Conservation (phyloP, 371 early-diverging fungal genomes). For the Quaeritorhiza haematococci region DNA sequence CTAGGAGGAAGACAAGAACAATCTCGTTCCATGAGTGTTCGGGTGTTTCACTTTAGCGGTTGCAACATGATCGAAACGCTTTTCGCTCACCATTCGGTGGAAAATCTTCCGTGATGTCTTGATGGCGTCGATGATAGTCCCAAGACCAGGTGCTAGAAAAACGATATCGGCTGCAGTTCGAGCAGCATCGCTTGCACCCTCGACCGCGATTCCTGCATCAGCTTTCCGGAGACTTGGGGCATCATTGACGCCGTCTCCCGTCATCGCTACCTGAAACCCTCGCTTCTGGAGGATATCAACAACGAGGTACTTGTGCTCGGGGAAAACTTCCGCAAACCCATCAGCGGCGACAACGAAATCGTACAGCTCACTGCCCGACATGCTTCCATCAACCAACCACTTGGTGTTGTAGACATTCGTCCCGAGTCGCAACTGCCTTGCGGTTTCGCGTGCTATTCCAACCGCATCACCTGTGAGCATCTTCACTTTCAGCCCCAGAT, state of each 20-base stretch:
- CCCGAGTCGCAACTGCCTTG: constrained; percentile 7
- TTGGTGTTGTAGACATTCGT: constrained; percentile 18
- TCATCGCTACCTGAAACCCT: constrained; percentile 79
- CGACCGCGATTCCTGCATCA: constrained; percentile 82
- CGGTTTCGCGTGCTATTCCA: neutral
- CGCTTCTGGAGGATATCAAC: constrained; percentile 66
- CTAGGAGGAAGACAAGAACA: neutral
- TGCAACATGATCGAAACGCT: neutral
- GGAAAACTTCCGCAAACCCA: constrained; percentile 24
- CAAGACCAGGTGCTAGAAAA: constrained; percentile 71
- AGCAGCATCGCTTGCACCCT: constrained; percentile 90
- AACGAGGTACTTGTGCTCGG: constrained; percentile 70
- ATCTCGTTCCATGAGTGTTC: too few relatives aligned
- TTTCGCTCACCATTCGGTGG: constrained; percentile 51
- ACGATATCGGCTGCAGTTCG: constrained; percentile 93
- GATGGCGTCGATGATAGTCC: constrained; percentile 63
- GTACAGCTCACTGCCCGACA: constrained; percentile 12
- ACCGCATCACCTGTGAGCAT: constrained; percentile 8
- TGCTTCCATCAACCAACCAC: constrained; percentile 1
- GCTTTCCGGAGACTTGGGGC: constrained; percentile 82
- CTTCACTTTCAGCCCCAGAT: constrained; percentile 2
- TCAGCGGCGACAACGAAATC: constrained; percentile 20
- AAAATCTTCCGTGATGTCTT: constrained; percentile 63
- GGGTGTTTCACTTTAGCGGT: too few relatives aligned
- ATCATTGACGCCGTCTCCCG: constrained; percentile 85